These are phyloP conservation scores for Bolboschoenus planiculmis DNA, from an alignment of 176 grass and related monocot genomes.

Conservation along the genomic window DNA sequence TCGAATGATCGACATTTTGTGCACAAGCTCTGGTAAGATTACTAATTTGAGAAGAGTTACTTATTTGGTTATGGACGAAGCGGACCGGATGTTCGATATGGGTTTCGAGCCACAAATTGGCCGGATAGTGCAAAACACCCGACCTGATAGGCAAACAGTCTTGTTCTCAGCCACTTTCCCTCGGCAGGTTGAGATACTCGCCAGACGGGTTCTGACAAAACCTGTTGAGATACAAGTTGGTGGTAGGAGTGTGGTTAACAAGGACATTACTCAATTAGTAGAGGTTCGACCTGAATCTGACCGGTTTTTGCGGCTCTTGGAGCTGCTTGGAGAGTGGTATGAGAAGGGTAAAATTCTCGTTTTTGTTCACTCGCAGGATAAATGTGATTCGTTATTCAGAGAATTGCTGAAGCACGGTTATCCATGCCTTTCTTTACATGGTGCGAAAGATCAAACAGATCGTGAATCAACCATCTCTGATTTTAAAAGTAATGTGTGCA, in stretches of 20 bases:
- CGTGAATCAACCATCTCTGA: conserved; percentile 88
- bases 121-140: conserved; percentile 80
- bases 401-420: conserved; percentile 90
- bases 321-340: conserved; percentile 89
- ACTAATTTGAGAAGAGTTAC: conserved; percentile 88
- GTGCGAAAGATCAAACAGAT: conserved; percentile 92
- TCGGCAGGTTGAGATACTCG: conserved; percentile 84
- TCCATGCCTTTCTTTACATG: conserved; percentile 81
- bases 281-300: conserved; percentile 78
- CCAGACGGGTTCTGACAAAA: conserved; percentile 78
- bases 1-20: conserved; percentile 95
- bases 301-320: conserved; percentile 70
- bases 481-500: conserved; percentile 90
- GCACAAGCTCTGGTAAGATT: conserved; percentile 88
- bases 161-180: conserved; percentile 97
- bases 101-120: conserved; percentile 97
- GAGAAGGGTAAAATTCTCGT: conserved; percentile 92
- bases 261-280: conserved; percentile 80
- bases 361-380: conserved; percentile 98
- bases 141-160: conserved; percentile 79
- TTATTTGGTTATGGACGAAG: conserved; percentile 95
- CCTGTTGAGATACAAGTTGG: conserved; percentile 88
- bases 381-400: conserved; percentile 93
- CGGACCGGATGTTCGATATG: conserved; percentile 99
- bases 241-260: conserved; percentile 93